Conservation (phyloP, 2,329 filamentous ascomycete species). For the Fusarium liriodendri region DNA sequence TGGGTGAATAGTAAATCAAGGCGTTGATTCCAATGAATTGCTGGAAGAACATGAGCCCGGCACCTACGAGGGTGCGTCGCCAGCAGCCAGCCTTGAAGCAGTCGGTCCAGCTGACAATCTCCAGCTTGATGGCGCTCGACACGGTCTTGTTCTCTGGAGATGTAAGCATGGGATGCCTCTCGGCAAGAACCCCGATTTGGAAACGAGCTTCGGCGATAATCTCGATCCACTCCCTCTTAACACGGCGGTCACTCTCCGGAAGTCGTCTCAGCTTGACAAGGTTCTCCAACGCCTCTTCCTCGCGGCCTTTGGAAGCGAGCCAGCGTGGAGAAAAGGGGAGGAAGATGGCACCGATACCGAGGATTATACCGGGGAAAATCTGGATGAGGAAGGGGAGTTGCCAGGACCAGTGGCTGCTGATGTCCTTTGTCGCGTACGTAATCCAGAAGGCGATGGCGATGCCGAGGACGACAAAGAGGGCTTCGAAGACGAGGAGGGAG, state of each 20-base stretch:
- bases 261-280: constrained; percentile 30
- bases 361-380: not conserved
- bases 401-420: constrained; percentile 15
- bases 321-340: constrained; percentile 5
- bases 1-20: constrained; percentile 63
- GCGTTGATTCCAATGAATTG: constrained; percentile 22
- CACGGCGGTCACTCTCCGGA: constrained; percentile 27
- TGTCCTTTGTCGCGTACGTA: constrained; percentile 39
- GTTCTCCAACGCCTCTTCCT: constrained; percentile 4
- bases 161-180: not conserved
- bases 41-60: constrained; percentile 18
- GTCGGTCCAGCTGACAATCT: constrained; percentile 4
- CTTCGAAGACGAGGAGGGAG: not conserved
- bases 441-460: constrained; percentile 45
- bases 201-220: constrained; percentile 11
- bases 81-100: constrained; percentile 6
- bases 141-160: not conserved
- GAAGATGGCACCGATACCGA: not conserved
- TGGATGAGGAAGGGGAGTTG: constrained; percentile 16
- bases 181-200: not conserved
- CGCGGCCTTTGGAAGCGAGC: constrained; percentile 6
- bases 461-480: not conserved
- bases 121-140: not conserved
- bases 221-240: constrained; percentile 30
- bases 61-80: constrained; percentile 12